Evolutionary conservation across 805 yeast genomes (phyloP), one percentile per base, ranked within the genome.

Genomic region (Schwanniomyces sp.): DNA sequence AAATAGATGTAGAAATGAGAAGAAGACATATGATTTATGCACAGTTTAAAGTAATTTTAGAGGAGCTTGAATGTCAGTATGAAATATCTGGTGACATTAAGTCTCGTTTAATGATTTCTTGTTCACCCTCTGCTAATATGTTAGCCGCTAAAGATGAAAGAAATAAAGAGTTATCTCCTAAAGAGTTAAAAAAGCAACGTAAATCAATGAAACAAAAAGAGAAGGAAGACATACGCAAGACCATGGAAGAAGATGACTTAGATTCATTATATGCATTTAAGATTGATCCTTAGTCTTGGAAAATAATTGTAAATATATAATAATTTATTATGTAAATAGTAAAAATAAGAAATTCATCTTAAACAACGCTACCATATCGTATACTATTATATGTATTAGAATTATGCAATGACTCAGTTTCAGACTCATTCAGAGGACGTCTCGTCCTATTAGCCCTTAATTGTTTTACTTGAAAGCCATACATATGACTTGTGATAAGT

Each of bases 241-340:
- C 52, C 41, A 45, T 49, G 7, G 51, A 51, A 6, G 74, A 64
- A 26, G 67, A 64, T 2, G 74, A 72, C 47, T 64, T 72, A 46
- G 78, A 74, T 51, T 53, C 71, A 14, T 56, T 73, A 46, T 73
- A 73, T 50, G 68, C 59, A 63, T 54, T 73, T 41, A 72, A 72
- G 45, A 69, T 73, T 30, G 73, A 37, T 37, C 40, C 27, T 21
- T 21, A 47, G 40, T 39, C 44, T 42, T 17, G 42, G 34, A 37
- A 42, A 25, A 39, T 18, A 27, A 32, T 36, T 32, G 43, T 45
- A 41, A 27, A 40, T 40, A 32, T 7, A 14, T 32, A 34, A 34
- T 12, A 25, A 34, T 24, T 14, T 40, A 34, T 14, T 25, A 36
- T 38, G 38, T 44, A 40, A 30, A 40, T 45, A 32, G 7, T 27